These are phyloP conservation scores for Didymosphaeria variabile DNA, from an alignment of 2,329 filamentous ascomycete genomes.

Conservation along the genomic window DNA sequence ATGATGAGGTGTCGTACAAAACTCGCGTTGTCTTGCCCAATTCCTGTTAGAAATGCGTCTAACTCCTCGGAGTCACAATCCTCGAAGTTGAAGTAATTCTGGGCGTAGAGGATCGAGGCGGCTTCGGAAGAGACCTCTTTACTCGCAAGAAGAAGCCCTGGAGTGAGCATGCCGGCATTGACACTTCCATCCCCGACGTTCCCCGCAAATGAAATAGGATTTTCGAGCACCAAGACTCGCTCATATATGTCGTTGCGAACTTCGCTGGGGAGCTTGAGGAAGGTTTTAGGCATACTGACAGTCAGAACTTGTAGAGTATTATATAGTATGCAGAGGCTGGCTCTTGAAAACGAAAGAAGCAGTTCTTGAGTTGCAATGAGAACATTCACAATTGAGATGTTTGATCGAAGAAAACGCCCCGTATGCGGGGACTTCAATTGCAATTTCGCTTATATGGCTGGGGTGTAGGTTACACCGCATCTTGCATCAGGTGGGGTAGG, in stretches of 20 bases:
- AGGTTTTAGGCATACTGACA: conserved; percentile 4
- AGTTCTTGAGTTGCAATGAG: too few relatives aligned
- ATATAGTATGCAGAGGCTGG: too few relatives aligned
- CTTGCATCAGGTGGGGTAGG: too few relatives aligned
- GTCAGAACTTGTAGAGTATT: background rate
- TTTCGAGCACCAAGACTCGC: conserved; percentile 8
- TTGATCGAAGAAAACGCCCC: too few relatives aligned
- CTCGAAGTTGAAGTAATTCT: conserved; percentile 16
- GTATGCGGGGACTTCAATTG: too few relatives aligned
- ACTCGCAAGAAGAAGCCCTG: conserved; percentile 9
- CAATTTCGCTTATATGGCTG: too few relatives aligned
- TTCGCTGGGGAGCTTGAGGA: conserved; percentile 10
- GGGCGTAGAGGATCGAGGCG: conserved; percentile 16
- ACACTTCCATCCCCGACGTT: too few relatives aligned
- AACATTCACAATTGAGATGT: too few relatives aligned
- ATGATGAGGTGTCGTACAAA: background rate
- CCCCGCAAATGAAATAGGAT: background rate
- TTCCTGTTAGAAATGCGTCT: background rate
- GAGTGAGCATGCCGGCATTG: background rate
- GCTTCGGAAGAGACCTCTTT: conserved; percentile 15
- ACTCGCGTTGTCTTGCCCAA: background rate
- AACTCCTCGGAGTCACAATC: background rate
- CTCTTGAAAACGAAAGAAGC: too few relatives aligned
- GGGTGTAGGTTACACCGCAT: too few relatives aligned
- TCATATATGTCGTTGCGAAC: conserved; percentile 16